Evolutionary conservation across 805 yeast genomes (phyloP), one percentile per base, ranked within the genome.

Genomic region (Cyberlindnera bimundalis): DNA sequence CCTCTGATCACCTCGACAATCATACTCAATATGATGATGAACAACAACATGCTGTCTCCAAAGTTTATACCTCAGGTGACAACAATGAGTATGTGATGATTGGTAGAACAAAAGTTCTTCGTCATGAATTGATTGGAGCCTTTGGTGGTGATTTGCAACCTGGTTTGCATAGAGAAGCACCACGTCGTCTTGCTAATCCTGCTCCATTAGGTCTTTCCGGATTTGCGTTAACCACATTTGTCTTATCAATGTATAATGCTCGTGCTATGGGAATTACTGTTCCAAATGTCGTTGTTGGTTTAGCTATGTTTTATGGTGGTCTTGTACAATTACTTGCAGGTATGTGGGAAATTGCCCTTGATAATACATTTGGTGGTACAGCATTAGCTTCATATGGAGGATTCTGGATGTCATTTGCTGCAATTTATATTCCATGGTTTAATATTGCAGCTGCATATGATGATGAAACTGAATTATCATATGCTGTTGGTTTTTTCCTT

Each of bases 81-180:
- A 82, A 79, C 52, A 79, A 79, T 30, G 83, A 82, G 33, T 80
- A 77, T 57, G 70, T 87, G 42, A 77, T 69, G 47, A 75, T 87
- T 49, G 96, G 96, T 4, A 73, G 79, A 53, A 79, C 82, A 47
- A 80, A 75, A 60, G 87, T 82, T 46, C 68, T 77, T 40, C 76
- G 72, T 51, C 60, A 70, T 38, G 90, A 84, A 37, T 67, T 84
- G 42, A 64, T 68, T 38, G 62, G 62, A 19, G 91, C 91, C 2
- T 84, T 84, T 49, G 96, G 95, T 61, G 96, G 96, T 80, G 72
- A 84, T 15, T 66, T 84, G 58, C 79, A 80, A 50, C 87, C 93
- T 18, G 91, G 87, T 69, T 34, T 68, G 41, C 61, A 76, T 21
- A 70, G 74, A n/a, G 73, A 77, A 5, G 73, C 91, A 13, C 57